These are phyloP conservation scores for Paraphoma chrysanthemicola DNA, from an alignment of 2,329 filamentous ascomycete species.

Conservation along the genomic window DNA sequence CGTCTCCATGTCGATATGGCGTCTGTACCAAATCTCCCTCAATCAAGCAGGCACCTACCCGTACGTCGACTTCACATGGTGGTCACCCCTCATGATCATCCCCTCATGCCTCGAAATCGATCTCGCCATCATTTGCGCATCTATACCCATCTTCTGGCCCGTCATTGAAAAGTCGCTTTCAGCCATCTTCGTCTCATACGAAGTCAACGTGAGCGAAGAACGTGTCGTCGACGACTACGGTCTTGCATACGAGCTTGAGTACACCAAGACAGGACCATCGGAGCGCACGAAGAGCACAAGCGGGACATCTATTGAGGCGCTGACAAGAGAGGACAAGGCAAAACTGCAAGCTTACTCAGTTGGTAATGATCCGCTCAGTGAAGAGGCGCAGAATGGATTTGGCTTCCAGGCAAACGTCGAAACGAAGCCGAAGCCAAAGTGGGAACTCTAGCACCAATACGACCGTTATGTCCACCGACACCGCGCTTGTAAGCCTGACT, in stretches of 20 bases:
- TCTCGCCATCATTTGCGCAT: conserved; percentile 43
- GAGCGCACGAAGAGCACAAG: conserved; percentile 33
- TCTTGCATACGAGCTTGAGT: conserved; percentile 36
- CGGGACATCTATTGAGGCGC: conserved; percentile 26
- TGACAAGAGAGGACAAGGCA: conserved; percentile 21
- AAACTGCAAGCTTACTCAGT: conserved; percentile 26
- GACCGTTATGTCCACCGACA: neutral
- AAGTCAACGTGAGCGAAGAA: conserved; percentile 42
- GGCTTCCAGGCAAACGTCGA: conserved; percentile 31
- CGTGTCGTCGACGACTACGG: conserved; percentile 25
- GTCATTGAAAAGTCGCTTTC: conserved; percentile 32
- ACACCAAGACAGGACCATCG: conserved; percentile 16
- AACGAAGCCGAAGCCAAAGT: conserved; percentile 28
- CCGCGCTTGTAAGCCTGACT: neutral
- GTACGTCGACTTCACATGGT: conserved; percentile 44
- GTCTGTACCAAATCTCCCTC: conserved; percentile 36
- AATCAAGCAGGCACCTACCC: conserved; percentile 38
- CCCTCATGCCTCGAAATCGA: conserved; percentile 43
- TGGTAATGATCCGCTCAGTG: conserved; percentile 31
- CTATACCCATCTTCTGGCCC: conserved; percentile 47
- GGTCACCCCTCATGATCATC: conserved; percentile 31
- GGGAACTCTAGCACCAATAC: conserved; percentile 20
- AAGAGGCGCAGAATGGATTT: conserved; percentile 9
- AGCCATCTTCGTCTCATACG: conserved; percentile 43
- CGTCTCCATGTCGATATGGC: conserved; percentile 38